Evolutionary conservation across 768 basidiomycete species (phyloP), one percentile per base, ranked within the genome.

Genomic region (Serendipita sp.): DNA sequence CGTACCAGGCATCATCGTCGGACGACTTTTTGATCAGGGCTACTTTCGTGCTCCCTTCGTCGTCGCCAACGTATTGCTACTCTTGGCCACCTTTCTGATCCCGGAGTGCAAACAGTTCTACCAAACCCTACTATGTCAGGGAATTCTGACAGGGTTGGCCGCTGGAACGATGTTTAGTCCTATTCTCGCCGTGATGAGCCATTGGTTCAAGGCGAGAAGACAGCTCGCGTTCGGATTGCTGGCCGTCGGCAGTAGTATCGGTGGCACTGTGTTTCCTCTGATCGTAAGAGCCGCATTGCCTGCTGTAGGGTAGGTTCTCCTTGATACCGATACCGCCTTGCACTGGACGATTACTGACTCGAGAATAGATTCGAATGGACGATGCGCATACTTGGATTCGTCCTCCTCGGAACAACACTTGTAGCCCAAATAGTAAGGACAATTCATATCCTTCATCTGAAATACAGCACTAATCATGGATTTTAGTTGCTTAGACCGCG

Each of bases 101-200:
- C 84, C 85, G 0, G 75, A 89, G 73, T 90, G 88, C 68, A 84
- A 74, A 7, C 64, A 77, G 63, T 90, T 82, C 67, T 89, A 87
- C 88, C 85, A 90, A 4, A 84, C 89, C 67, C 67, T 90, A 24
- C 76, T 90, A 0, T 87, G 81, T 64, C 88, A 90, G 69, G 88
- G 88, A 0, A 67, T 89, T 42, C 78, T 78, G 0, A 71, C 82
- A 16, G 88, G 88, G 22, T 81, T 86, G 3, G 69, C 68, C 3
- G 67, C 67, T 65, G 69, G 69, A 3, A 42, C 66, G 60, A 66
- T 70, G 42, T 70, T 70, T 60, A 61, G 62, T 0, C 67, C 68
- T 16, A 62, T 66, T 28, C 65, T 70, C 11, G 64, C 66, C 24
- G 68, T 68, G 2, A 14, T 70, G 4, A 45, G 53, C 7, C 69